Conservation (phyloP, 331 rosid species). For the Pyrus hybrid region DNA sequence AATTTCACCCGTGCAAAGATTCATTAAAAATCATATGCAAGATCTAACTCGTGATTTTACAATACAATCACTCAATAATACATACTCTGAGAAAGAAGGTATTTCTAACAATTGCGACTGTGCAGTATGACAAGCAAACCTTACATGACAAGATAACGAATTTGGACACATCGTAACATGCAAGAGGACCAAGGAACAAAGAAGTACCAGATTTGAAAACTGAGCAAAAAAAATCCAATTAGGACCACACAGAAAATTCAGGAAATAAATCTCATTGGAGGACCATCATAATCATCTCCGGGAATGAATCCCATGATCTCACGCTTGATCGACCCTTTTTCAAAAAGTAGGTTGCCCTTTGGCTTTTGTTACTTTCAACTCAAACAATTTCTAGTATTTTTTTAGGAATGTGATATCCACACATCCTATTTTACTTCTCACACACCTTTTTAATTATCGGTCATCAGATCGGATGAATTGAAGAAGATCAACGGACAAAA, state of each 20-base stretch:
- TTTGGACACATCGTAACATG: conserved; percentile 7
- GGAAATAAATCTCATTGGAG: background rate
- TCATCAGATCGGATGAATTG: too few relatives aligned
- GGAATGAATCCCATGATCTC: conserved; percentile 17
- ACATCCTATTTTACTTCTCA: too few relatives aligned
- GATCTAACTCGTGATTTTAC: too few relatives aligned
- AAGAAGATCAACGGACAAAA: too few relatives aligned
- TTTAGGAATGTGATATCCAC: too few relatives aligned
- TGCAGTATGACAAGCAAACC: background rate
- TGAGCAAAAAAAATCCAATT: background rate
- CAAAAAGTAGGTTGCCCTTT: too few relatives aligned
- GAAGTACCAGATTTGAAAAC: conserved; percentile 18
- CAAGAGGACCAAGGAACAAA: conserved; percentile 12
- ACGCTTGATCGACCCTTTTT: background rate
- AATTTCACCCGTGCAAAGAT: too few relatives aligned
- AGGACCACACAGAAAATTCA: conserved; percentile 18
- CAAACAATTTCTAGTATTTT: background rate
- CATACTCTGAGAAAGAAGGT: too few relatives aligned
- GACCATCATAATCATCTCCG: conserved; percentile 4
- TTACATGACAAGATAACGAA: background rate
- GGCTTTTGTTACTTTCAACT: background rate
- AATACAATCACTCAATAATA: too few relatives aligned
- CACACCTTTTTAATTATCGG: too few relatives aligned
- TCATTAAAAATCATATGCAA: too few relatives aligned
- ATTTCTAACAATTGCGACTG: background rate